Conservation (phyloP, 176 grass and related monocot genomes). For the Rhynchospora breviuscula region DNA sequence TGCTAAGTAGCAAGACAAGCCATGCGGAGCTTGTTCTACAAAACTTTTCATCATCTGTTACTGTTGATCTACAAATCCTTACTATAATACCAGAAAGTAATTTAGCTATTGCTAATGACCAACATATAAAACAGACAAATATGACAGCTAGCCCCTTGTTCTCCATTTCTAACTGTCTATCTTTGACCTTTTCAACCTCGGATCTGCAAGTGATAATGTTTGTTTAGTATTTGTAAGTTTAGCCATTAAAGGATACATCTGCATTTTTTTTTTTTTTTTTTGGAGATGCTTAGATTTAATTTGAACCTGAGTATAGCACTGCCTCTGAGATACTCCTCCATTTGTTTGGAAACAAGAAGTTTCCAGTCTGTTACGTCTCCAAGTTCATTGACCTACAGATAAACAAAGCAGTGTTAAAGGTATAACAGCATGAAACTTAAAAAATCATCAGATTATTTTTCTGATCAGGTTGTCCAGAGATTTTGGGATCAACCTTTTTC, state of each 20-base stretch:
- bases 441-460: neutral
- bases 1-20: constrained; percentile 74
- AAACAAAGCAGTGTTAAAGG: constrained; percentile 18
- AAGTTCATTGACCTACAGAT: constrained; percentile 56
- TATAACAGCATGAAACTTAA: neutral
- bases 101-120: constrained; percentile 60
- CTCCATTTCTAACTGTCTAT: constrained; percentile 76
- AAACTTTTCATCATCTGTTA: constrained; percentile 46
- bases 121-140: constrained; percentile 79
- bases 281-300: neutral
- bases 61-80: constrained; percentile 54
- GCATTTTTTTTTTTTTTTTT: neutral
- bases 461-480: neutral
- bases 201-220: constrained; percentile 38
- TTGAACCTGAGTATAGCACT: constrained; percentile 59
- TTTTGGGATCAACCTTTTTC: neutral
- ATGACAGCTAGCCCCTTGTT: constrained; percentile 68
- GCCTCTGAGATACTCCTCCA: constrained; percentile 56
- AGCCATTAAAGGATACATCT: neutral
- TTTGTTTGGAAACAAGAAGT: constrained; percentile 49
- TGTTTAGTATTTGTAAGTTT: neutral
- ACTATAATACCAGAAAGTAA: constrained; percentile 51
- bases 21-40: constrained; percentile 64
- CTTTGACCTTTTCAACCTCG: constrained; percentile 47
- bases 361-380: constrained; percentile 69